Evolutionary conservation across 2,329 filamentous ascomycete species (phyloP), one percentile per base, ranked within the genome.

Genomic region (Ceratocystis destructans): DNA sequence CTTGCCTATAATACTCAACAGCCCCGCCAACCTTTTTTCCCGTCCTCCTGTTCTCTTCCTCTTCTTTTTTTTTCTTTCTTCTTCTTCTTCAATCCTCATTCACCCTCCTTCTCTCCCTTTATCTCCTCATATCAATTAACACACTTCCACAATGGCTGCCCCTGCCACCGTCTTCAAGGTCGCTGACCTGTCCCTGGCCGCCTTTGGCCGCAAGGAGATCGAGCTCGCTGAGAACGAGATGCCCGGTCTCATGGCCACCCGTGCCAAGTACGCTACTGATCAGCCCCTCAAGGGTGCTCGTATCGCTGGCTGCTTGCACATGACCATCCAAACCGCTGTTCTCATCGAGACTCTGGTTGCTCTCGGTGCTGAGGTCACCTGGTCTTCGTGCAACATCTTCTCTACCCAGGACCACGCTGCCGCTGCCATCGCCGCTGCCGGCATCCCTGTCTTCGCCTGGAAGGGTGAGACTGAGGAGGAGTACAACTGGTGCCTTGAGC

Each of bases 361-460:
- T 72, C 90, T 99, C 74, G 94, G 94, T 81, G 94, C 94, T 74
- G 94, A 97, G 85, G 89, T 97, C 74, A 99, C 94, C 76, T 97
- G 94, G 94, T 89, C 93, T 69, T 94, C 89, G 73, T 99, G 94
- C 88, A 97, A 99, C 86, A 97, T 99, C 80, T 99, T 96, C 88
- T 94, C 89, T 77, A 97, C 93, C 73, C 93, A 96, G 80, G 94
- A 97, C 81, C 93, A 97, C 81, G 94, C 94, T 74, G 94, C 94
- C 66, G 92, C 94, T 71, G 94, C 94, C 77, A 96, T 99, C 80
- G 94, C 94, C 72, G 94, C 93, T 67, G 82, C 86, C 65, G 94
- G 93, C 77, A 88, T 95, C 71, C 92, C 93, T 74, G 93, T 99
- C 74, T 84, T 85, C 71, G 83, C 84, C 77, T 86, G 84, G 83